Base-by-base conservation (phyloP, 352 stramenopile species). In the Pythium aphanidermatum region DNA sequence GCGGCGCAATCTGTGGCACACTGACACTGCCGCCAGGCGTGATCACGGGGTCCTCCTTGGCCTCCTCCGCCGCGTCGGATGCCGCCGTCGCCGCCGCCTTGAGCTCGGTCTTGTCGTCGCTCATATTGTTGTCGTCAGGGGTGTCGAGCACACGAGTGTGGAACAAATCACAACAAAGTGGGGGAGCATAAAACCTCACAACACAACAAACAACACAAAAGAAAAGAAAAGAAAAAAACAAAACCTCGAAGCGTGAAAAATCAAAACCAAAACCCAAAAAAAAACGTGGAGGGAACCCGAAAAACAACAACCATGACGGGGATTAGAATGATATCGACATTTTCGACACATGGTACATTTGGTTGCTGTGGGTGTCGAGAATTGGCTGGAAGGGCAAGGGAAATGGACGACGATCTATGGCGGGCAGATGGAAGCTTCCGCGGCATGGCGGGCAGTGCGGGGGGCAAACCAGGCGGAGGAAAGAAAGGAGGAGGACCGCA, bases 1-100 rank as follows among this genome's bases (percentile, higher is more conserved):
- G 65, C 25, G 88, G 86, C 50, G 86, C 83, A 55, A 97, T 96
- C 68, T 87, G 74, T 37, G 78, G 78, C 47, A 90, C 70, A 19
- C 32, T 55, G 10, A 67, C 46, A 43, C 37, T 61, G 43, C 56
- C 40, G 23, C 40, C 49, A 21, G 43, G 45, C 29, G 50, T 60
- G 21, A 53, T 44, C 38, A 49, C 49, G 11, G 39, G 38, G 31
- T 55, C 43, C 33, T 60, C 43, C 41, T 53, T 58, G 23, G 33
- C 33, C 33, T 56, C 54, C 4, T 57, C 43, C 9, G 21, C 50
- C 10, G 43, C 35, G 17, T 52, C 41, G 20, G 53, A 38, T 8
- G 44, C 26, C 13, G 32, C 39, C 46, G 51, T 44, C n/a, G 50
- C 34, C n/a, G 44, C 24, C 28, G 48, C 30, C 36, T 58, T n/a